Evolutionary conservation across 768 basidiomycete genomes (phyloP).

Genomic region (Plicaturopsis crispa): DNA sequence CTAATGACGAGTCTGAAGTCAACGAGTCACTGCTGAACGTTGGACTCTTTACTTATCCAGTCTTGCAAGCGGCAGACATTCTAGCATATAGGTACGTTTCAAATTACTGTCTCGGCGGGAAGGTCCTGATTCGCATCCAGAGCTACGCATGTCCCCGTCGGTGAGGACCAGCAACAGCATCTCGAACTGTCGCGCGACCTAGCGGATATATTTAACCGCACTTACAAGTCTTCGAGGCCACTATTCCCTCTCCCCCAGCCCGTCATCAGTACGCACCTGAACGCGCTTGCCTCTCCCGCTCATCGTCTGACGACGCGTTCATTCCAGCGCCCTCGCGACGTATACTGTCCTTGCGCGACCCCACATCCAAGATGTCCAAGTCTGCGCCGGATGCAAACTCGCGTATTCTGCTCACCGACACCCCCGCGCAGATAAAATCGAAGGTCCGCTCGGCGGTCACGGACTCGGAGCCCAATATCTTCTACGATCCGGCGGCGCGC

Average conservation of each 20-base stretch:
- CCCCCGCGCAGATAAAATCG: constrained; percentile 43
- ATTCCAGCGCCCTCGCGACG: constrained; percentile 67
- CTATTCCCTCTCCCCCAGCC: constrained; percentile 70
- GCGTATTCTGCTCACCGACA: constrained; percentile 83
- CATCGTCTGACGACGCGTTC: background rate
- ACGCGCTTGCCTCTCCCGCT: background rate
- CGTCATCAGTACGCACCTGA: constrained; percentile 55
- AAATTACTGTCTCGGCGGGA: background rate
- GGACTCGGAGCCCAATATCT: constrained; percentile 68
- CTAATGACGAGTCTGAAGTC: constrained; percentile 66
- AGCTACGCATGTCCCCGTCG: constrained; percentile 91
- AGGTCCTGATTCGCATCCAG: constrained; percentile 26
- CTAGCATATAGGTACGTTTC: constrained; percentile 66
- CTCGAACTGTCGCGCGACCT: constrained; percentile 83
- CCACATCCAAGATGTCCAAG: constrained; percentile 91
- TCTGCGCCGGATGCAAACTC: constrained; percentile 74
- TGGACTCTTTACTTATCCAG: constrained; percentile 88
- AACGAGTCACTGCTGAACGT: constrained; percentile 78
- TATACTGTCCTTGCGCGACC: constrained; percentile 81
- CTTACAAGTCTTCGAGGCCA: constrained; percentile 36
- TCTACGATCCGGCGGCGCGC: constrained; percentile 72
- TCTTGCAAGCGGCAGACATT: constrained; percentile 91
- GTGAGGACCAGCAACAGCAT: constrained; percentile 95
- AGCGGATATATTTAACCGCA: constrained; percentile 75
- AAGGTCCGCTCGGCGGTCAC: constrained; percentile 84